Evolutionary conservation across 73 alveolate genomes (phyloP).

Genomic region (Effrenium voratum): DNA sequence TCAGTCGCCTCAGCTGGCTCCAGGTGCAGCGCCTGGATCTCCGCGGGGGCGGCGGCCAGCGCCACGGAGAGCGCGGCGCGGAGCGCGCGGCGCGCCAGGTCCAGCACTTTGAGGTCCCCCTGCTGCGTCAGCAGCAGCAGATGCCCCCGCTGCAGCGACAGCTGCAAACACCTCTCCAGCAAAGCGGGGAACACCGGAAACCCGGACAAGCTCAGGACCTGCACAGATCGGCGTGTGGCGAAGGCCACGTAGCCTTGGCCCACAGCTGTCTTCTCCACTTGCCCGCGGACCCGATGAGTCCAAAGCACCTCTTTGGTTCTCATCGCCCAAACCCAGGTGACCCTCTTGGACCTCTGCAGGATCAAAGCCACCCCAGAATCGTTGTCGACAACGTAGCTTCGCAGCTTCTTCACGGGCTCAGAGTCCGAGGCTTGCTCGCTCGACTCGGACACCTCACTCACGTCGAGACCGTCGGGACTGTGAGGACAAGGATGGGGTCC

Average conservation of each 20-base stretch:
- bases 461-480: not conserved
- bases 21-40: no score
- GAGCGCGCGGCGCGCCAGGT: not conserved
- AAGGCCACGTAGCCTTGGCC: constrained; percentile 45
- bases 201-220: constrained; percentile 12
- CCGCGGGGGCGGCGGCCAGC: no score
- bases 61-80: no score
- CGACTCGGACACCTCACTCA: not conserved
- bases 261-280: not conserved
- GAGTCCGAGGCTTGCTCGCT: not conserved
- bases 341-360: not conserved
- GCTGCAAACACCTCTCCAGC: not conserved
- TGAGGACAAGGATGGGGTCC: not conserved
- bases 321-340: not conserved
- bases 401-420: not conserved
- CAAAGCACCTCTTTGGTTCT: not conserved
- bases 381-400: not conserved
- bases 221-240: not conserved
- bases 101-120: not conserved
- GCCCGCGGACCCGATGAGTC: not conserved
- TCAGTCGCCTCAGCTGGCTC: no score
- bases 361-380: constrained; percentile 22
- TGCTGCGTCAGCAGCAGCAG: not conserved
- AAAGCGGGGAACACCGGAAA: constrained; percentile 20
- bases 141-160: constrained; percentile 4